Percentiles rank a stretch among this genome's conserved stretches.
phyloP scores from a whole-genome alignment of 2,329 filamentous ascomycete species.

The Fusarium pseudonygamai region DNA sequence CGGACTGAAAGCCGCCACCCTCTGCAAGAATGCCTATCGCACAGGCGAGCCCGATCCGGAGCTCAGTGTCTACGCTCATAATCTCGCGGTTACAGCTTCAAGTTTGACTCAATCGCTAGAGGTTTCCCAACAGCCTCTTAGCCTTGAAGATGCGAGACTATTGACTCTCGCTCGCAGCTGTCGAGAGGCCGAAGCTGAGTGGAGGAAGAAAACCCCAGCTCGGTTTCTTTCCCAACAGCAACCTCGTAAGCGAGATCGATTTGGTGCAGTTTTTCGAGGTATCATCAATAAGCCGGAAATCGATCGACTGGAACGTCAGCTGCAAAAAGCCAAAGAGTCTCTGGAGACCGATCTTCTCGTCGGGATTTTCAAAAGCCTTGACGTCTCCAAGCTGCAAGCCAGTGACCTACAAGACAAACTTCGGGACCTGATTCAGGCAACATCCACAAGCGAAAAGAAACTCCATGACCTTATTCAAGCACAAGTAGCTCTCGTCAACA shows the following conservation, averaged over 20 bases:
- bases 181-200: background rate
- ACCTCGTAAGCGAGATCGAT: fast-evolving
- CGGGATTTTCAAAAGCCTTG: fast-evolving
- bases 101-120: fast-evolving
- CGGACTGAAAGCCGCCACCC: fast-evolving
- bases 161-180: fast-evolving
- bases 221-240: fast-evolving
- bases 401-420: fast-evolving
- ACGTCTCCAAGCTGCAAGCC: fast-evolving
- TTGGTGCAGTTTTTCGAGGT: fast-evolving
- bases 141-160: fast-evolving
- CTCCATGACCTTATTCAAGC: fast-evolving
- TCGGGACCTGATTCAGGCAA: fast-evolving
- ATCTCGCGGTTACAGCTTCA: fast-evolving
- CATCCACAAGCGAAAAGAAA: fast-evolving
- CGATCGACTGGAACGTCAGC: fast-evolving
- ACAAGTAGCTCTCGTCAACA: fast-evolving
- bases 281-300: fast-evolving
- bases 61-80: fast-evolving
- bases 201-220: background rate
- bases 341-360: fast-evolving
- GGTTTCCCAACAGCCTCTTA: fast-evolving
- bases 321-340: fast-evolving
- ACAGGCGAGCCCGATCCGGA: fast-evolving
- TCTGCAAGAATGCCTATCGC: background rate